These are phyloP conservation scores for Monosporozyma servazzii DNA, from an alignment of 805 yeast genomes.

Conservation along the genomic window DNA sequence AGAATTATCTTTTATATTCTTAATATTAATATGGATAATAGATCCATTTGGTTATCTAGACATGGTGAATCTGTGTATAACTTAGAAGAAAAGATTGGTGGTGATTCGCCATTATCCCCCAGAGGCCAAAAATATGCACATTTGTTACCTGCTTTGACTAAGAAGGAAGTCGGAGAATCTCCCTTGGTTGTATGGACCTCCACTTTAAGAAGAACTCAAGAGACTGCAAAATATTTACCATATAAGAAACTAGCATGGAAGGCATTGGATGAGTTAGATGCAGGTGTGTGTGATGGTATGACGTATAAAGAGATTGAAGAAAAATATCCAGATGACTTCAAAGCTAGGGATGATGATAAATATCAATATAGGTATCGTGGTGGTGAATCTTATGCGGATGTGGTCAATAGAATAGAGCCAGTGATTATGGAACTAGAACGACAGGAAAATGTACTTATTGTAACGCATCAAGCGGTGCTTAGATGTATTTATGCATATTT, in stretches of 20 bases:
- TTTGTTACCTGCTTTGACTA: conserved; percentile 68
- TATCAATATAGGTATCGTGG: conserved; percentile 93
- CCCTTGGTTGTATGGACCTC: conserved; percentile 91
- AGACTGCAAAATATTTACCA: conserved; percentile 74
- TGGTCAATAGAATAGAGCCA: conserved; percentile 87
- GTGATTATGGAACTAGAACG: conserved; percentile 96
- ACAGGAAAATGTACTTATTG: conserved; percentile 88
- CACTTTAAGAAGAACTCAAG: conserved; percentile 81
- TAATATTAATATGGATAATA: conserved; percentile 88
- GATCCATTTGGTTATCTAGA: conserved; percentile 84
- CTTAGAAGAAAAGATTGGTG: conserved; percentile 89
- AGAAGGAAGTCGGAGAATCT: conserved; percentile 42
- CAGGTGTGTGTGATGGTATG: conserved; percentile 94
- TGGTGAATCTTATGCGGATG: conserved; percentile 93
- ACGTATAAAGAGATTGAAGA: conserved; percentile 87
- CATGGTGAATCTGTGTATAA: conserved; percentile 94
- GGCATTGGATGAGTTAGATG: conserved; percentile 91
- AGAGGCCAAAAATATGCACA: conserved; percentile 78
- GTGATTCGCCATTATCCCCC: conserved; percentile 76
- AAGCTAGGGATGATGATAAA: conserved; percentile 89
- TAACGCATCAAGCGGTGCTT: conserved; percentile 94
- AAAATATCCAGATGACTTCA: conserved; percentile 84
- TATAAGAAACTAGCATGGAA: conserved; percentile 86
- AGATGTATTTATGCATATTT: conserved; percentile 94
- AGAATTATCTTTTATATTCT: conserved; percentile 90